phyloP scores from a whole-genome alignment of 306 rosid genomes.

The Canavalia ensiformis region DNA sequence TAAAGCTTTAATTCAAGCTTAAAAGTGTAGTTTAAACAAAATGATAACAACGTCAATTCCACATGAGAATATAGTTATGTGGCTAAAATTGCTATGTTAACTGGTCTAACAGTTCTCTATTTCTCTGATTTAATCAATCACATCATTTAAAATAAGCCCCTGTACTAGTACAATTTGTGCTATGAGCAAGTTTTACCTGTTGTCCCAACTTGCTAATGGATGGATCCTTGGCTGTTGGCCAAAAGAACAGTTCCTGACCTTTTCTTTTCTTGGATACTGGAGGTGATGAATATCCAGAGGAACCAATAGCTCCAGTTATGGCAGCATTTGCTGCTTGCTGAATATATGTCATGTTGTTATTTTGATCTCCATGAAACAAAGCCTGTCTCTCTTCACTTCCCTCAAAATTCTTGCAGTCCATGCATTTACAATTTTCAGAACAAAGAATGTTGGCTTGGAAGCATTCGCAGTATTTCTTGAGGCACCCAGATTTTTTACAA shows the following conservation, averaged over 20 bases:
- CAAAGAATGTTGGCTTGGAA: slow-evolving; percentile 99
- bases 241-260: slow-evolving; percentile 79
- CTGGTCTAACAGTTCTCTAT: slow-evolving; percentile 9
- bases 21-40: slow-evolving; percentile 22
- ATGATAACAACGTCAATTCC: slow-evolving; percentile 26
- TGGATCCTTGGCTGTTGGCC: slow-evolving; percentile 78
- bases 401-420: slow-evolving; percentile 99
- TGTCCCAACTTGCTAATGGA: slow-evolving; percentile 71
- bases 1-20: slow-evolving; percentile 11
- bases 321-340: slow-evolving; percentile 99
- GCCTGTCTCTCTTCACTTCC: slow-evolving; percentile 99
- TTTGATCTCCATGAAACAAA: slow-evolving; percentile 90
- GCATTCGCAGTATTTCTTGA: slow-evolving; percentile 96
- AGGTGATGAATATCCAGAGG: slow-evolving; percentile 91
- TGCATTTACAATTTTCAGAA: slow-evolving; percentile 97
- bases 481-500: slow-evolving; percentile 99
- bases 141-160: slow-evolving; percentile 29
- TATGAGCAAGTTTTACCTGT: slow-evolving; percentile 70
- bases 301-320: slow-evolving; percentile 98
- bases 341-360: slow-evolving; percentile 70
- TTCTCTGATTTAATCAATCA: slow-evolving; percentile 39
- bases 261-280: slow-evolving; percentile 84
- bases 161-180: slow-evolving; percentile 6
- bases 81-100: slow-evolving; percentile 9
- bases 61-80: slow-evolving; percentile 10